phyloP scores from a whole-genome alignment of 192 early-diverging fungal genomes.

The Backusella circina region DNA sequence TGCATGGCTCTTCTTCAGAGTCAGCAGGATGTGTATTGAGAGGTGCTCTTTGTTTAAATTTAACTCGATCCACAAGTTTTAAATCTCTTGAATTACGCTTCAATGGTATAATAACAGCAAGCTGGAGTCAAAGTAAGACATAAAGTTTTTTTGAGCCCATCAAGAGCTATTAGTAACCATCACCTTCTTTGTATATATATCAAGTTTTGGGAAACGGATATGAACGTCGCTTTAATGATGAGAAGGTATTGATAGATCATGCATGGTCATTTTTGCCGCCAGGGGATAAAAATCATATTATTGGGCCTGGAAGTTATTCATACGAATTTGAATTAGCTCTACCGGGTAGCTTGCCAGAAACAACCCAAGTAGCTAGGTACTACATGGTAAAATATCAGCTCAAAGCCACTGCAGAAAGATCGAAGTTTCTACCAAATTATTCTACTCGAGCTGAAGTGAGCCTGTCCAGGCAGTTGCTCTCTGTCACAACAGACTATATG shows the following conservation, averaged over 20 bases:
- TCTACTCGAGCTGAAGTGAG: constrained; percentile 26
- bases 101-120: constrained; percentile 42
- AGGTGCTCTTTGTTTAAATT: constrained; percentile 44
- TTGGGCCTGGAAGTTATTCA: constrained; percentile 25
- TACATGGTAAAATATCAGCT: constrained; percentile 49
- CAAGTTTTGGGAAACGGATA: neutral
- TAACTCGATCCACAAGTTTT: constrained; percentile 44
- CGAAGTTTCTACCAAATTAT: constrained; percentile 48
- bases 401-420: constrained; percentile 47
- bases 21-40: constrained; percentile 46
- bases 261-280: constrained; percentile 47
- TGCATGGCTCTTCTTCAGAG: constrained; percentile 36
- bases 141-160: neutral
- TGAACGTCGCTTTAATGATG: constrained; percentile 10
- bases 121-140: constrained; percentile 36
- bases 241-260: constrained; percentile 42
- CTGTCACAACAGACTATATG: constrained; percentile 36
- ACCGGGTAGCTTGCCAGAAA: constrained; percentile 55
- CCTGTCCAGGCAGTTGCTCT: constrained; percentile 40
- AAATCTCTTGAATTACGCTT: constrained; percentile 47
- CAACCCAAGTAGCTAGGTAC: constrained; percentile 40
- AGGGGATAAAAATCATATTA: constrained; percentile 23
- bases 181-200: neutral
- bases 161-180: neutral
- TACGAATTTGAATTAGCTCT: constrained; percentile 55